A percentile compares a stretch with the other conserved stretches of the same genome.
These are phyloP conservation scores for Nakazawaea holstii DNA, from an alignment of 805 yeast species.

Conservation along the genomic window DNA sequence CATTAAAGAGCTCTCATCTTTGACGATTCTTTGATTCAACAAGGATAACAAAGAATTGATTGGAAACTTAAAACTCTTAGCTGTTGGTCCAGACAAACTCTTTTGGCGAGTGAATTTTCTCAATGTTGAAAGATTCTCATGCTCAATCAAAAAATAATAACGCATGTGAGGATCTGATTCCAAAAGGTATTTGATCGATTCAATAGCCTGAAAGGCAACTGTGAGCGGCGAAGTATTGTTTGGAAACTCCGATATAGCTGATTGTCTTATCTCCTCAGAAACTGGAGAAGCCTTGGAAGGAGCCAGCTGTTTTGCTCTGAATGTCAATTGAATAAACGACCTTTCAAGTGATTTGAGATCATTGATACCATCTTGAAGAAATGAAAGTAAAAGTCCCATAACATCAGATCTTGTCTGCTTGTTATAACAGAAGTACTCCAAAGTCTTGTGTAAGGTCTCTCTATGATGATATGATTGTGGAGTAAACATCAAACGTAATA, in stretches of 20 bases:
- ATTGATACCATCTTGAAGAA: constrained; percentile 70
- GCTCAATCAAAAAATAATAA: constrained; percentile 74
- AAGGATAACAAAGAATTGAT: constrained; percentile 62
- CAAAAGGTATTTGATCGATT: constrained; percentile 64
- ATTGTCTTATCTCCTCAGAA: constrained; percentile 3
- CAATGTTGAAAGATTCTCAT: constrained; percentile 46
- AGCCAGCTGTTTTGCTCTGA: constrained; percentile 33
- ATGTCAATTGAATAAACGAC: constrained; percentile 52
- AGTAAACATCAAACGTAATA: constrained; percentile 64
- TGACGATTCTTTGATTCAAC: constrained; percentile 57
- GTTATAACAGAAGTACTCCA: constrained; percentile 64
- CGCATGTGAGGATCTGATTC: constrained; percentile 64
- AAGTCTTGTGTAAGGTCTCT: constrained; percentile 57
- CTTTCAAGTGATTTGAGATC: constrained; percentile 58
- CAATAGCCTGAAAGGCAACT: constrained; percentile 75
- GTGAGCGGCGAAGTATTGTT: constrained; percentile 58
- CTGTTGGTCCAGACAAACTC: constrained; percentile 26
- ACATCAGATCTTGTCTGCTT: constrained; percentile 77
- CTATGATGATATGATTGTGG: constrained; percentile 63
- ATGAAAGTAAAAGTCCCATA: constrained; percentile 57
- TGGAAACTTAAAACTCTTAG: constrained; percentile 55
- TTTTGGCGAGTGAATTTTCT: constrained; percentile 30
- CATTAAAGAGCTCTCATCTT: constrained; percentile 69
- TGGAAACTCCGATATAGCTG: constrained; percentile 36
- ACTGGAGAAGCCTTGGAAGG: constrained; percentile 4